phyloP scores from a whole-genome alignment of 352 stramenopile species.

The Phytopythium aichiense region DNA sequence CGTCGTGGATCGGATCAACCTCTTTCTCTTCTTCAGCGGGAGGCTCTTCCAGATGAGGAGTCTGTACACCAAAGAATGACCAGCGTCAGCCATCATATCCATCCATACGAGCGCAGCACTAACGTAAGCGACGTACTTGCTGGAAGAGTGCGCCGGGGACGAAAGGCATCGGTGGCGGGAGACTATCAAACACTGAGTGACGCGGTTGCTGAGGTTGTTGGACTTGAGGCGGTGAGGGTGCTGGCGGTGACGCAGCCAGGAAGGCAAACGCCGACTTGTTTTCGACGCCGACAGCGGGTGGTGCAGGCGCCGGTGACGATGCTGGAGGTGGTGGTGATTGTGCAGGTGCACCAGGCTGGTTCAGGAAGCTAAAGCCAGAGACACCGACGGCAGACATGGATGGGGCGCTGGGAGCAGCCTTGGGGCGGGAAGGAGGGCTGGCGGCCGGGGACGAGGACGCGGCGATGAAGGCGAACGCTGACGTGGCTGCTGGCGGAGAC shows the following conservation, averaged over 20 bases:
- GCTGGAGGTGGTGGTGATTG: conserved; percentile 7
- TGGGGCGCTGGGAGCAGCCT: conserved; percentile 22
- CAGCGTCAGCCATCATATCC: too few species aligned
- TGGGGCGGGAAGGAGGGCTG: conserved; percentile 3
- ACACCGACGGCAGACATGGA: conserved; percentile 17
- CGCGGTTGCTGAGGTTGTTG: conserved; percentile 12
- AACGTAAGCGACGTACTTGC: background rate
- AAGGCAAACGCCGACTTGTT: conserved; percentile 52
- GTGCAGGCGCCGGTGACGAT: conserved; percentile 11
- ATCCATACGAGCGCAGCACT: too few species aligned
- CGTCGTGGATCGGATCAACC: conserved; percentile 73
- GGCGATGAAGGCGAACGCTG: conserved; percentile 38
- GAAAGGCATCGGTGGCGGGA: conserved; percentile 40
- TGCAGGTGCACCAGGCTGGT: conserved; percentile 3
- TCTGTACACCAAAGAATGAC: background rate
- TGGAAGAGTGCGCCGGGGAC: background rate
- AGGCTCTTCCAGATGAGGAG: conserved; percentile 16
- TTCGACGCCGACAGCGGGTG: background rate
- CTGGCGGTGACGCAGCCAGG: conserved; percentile 16
- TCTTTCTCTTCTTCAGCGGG: conserved; percentile 25
- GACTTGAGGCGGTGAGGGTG: background rate
- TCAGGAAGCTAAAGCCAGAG: conserved; percentile 41
- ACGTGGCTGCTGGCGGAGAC: conserved; percentile 3
- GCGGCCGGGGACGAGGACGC: conserved; percentile 3
- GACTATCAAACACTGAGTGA: conserved; percentile 52